phyloP scores from a whole-genome alignment of 177 flowering plant genomes.

The Vitis hybrid region DNA sequence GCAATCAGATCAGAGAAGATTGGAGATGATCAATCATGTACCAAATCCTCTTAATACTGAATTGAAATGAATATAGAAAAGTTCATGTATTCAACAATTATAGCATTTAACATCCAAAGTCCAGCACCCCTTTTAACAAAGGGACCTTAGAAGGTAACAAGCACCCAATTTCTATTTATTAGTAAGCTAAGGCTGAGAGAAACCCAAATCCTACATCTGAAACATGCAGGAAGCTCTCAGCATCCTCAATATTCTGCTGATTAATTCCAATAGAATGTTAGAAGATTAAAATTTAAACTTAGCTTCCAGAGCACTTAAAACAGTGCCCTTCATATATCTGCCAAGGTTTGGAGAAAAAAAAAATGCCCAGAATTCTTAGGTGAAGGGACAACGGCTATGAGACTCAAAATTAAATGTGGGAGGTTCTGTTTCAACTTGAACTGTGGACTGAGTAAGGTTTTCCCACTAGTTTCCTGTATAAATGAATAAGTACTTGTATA shows the following conservation, averaged over 20 bases:
- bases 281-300: neutral
- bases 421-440: too few relatives aligned
- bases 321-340: neutral
- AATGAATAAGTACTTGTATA: neutral
- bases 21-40: neutral
- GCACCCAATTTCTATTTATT: neutral
- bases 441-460: too few relatives aligned
- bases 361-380: too few relatives aligned
- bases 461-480: neutral
- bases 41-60: neutral
- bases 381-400: neutral
- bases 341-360: neutral
- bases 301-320: neutral
- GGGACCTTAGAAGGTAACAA: neutral
- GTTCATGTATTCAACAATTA: neutral
- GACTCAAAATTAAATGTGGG: too few relatives aligned
- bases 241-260: neutral
- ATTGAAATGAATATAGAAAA: neutral
- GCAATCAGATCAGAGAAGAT: neutral
- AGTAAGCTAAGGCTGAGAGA: neutral
- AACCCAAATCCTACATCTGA: neutral
- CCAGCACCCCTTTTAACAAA: neutral
- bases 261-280: neutral
- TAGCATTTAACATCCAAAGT: neutral
- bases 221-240: neutral